Base-by-base conservation (phyloP, 768 basidiomycete species). In the Lentinula boryana region DNA sequence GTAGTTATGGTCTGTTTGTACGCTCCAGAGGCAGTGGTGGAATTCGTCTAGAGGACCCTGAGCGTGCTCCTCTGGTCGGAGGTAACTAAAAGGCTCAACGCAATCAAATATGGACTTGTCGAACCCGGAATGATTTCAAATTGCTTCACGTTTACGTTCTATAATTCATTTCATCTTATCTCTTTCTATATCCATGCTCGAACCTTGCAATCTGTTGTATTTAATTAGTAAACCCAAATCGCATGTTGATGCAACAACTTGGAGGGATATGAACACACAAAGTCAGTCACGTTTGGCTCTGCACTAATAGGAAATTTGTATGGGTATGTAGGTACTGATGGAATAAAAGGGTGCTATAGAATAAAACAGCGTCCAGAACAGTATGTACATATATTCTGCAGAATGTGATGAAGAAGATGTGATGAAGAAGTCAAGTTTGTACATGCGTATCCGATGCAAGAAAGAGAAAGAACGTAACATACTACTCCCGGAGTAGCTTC, bases 41-140 rank as follows among this genome's bases (percentile, higher is more conserved):
- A 6, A 80, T 90, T 57, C 76, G 86, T 16, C 79, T 96, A 58
- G 79, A 80, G 65, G 95, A 97, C 65, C 93, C 93, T 69, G 95
- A 98, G 74, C 83, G 93, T 60, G 89, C 87, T 8, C 94, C 94
- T 5, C 84, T 97, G 61, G 80, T 95, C 52, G 79, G 77, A 7
- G 69, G 67, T 33, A 58, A 58, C 27, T 58, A 36, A 38, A 15
- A 50, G 10, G 27, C 27, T 27, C 3, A 27, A 27, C 27, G 27
- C 44, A 46, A 18, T 46, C 36, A 49, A 49, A 49, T n/a, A 49
- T 12, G 48, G 48, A 21, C 48, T 49, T 6, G 21, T 23, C 10
- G 10, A 12, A 41, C 5, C 12, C 41, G 13, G 41, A 41, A 36
- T 8, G 12, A 1, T 36, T 3, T 38, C 13, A 5, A 8, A 9